Evolutionary conservation across 2,329 filamentous ascomycete genomes (phyloP), one percentile per base, ranked within the genome.

Genomic region (Arthrobotrys sinensis): DNA sequence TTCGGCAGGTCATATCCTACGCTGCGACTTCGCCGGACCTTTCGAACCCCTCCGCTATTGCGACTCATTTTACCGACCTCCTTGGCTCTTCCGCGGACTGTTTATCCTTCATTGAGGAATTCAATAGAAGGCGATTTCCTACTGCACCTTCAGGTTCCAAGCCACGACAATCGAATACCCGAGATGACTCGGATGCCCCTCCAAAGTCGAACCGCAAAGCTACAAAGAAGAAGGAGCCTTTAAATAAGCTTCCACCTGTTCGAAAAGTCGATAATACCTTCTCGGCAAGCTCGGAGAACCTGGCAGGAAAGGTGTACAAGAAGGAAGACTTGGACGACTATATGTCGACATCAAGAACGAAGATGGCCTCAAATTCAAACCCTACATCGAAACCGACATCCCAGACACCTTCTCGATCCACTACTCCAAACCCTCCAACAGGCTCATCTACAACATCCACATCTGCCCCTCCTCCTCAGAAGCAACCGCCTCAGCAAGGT

Each of bases 1-100:
- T 98, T 36, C 89, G 90, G 82, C 93, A 98, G 83, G 89, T 97
- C 50, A 87, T 98, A 80, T 90, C 93, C 57, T 97, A 97, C 84
- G 90, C 93, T 1, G 87, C 89, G 40, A 91, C 90, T 0, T 72
- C 75, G 1, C 67, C 66, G 4, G 73, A 77, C 16, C 88, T 98
- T 7, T 90, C 93, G 19, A 94, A 92, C 82, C 76, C 79, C 8
- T 85, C 90, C 64, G 92, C 91, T 80, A 92, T 93, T 12, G 93
- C 90, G 63, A 91, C 94, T 48, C 93, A 98, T 84, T 91, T 99
- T 79, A 92, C 91, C 84, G 93, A 96, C 82, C 87, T 99, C 66
- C 88, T 99, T 0, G 96, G 95, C 62, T 93, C 97, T 83, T 94
- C 92, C 5, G 89, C 94, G 0, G 90, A 92, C 81, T 88, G 89